Conservation (phyloP, 805 yeast genomes). For the Candida maris region DNA sequence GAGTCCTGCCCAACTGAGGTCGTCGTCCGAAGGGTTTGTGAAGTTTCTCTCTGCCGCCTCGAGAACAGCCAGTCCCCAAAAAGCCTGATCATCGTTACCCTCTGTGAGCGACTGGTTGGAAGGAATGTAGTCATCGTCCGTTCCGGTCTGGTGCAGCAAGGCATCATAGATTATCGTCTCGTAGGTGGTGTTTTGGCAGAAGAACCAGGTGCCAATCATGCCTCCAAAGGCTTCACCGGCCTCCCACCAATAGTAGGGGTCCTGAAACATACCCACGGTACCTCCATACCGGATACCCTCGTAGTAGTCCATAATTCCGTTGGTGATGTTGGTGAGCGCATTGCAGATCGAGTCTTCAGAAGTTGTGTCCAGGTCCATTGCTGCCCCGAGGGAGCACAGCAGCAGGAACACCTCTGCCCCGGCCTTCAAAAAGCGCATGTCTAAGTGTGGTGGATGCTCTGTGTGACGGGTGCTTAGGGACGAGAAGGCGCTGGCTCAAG, state of each 20-base stretch:
- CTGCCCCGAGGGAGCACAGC: background rate
- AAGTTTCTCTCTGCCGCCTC: constrained; percentile 82
- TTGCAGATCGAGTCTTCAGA: constrained; percentile 30
- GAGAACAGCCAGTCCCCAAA: constrained; percentile 88
- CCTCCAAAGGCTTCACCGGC: constrained; percentile 78
- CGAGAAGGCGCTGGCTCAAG: too few species aligned
- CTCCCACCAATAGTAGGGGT: constrained; percentile 90
- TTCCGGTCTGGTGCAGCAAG: constrained; percentile 61
- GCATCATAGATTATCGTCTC: constrained; percentile 56
- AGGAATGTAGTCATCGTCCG: constrained; percentile 68
- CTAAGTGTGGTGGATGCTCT: constrained; percentile 1
- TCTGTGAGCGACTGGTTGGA: constrained; percentile 77
- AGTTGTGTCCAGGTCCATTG: constrained; percentile 14
- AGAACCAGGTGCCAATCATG: constrained; percentile 67
- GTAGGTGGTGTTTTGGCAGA: constrained; percentile 66
- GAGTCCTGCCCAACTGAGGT: constrained; percentile 58
- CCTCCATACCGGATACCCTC: constrained; percentile 63
- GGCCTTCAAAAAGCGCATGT: background rate
- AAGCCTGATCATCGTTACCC: constrained; percentile 92
- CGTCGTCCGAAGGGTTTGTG: constrained; percentile 49
- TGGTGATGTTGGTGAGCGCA: constrained; percentile 58
- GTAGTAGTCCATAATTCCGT: constrained; percentile 81
- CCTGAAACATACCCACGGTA: constrained; percentile 64
- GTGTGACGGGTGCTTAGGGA: too few species aligned
- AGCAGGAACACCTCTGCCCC: background rate